phyloP scores from a whole-genome alignment of 2,329 filamentous ascomycete species.

The Metarhizium album region DNA sequence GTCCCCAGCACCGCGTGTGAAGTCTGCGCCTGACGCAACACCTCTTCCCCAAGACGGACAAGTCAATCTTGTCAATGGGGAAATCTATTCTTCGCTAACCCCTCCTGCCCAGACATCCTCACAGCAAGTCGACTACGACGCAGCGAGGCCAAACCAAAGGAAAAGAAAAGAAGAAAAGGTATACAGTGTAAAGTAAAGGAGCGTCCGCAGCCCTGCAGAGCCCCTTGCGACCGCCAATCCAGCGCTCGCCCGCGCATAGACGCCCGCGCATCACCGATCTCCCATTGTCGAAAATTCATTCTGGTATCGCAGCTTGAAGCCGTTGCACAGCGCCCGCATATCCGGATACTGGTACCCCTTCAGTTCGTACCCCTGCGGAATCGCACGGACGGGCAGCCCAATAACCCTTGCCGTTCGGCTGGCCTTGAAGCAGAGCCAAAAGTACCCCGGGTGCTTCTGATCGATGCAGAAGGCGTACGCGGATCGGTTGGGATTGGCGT shows the following conservation, averaged over 20 bases:
- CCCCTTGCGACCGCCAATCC: too few relatives aligned
- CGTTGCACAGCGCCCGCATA: constrained; percentile 91
- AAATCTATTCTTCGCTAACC: too few relatives aligned
- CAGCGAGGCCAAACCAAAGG: too few relatives aligned
- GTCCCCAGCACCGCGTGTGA: too few relatives aligned
- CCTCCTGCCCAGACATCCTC: too few relatives aligned
- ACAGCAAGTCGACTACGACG: too few relatives aligned
- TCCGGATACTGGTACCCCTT: constrained; percentile 84
- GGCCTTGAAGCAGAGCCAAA: constrained; percentile 93
- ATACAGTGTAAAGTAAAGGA: too few relatives aligned
- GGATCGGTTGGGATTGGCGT: constrained; percentile 87
- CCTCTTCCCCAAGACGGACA: too few relatives aligned
- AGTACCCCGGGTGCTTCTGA: constrained; percentile 84
- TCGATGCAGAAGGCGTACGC: constrained; percentile 96
- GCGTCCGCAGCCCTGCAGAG: too few relatives aligned
- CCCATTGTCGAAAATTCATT: constrained; percentile 55
- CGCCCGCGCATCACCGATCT: constrained; percentile 13
- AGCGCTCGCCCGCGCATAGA: background rate
- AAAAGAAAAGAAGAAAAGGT: too few relatives aligned
- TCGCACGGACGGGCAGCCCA: constrained; percentile 77
- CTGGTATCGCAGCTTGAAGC: constrained; percentile 77
- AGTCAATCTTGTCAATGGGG: too few relatives aligned
- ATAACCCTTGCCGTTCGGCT: constrained; percentile 63
- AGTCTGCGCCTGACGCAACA: too few relatives aligned
- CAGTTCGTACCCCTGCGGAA: constrained; percentile 88